Percentiles rank a stretch among this genome's conserved stretches.
These are phyloP conservation scores for Triglochin maritima DNA, from an alignment of 106 monocot genomes.

Conservation along the genomic window DNA sequence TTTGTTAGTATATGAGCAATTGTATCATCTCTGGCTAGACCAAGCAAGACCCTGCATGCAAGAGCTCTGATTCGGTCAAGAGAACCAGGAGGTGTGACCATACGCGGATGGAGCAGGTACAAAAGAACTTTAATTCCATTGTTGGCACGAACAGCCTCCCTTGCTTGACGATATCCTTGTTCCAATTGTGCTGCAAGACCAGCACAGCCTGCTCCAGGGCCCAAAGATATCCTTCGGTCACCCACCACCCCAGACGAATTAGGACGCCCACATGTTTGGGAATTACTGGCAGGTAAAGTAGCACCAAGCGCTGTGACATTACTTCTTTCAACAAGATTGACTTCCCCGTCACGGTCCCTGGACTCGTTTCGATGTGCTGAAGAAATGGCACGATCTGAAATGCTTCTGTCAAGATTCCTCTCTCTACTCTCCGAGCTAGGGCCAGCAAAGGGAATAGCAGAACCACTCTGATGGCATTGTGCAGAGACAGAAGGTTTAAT, in stretches of 20 bases:
- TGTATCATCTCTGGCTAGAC: slow-evolving; percentile 83
- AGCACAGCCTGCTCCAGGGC: slow-evolving; percentile 82
- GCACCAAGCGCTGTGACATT: slow-evolving; percentile 7
- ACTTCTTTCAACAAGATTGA: slow-evolving; percentile 23
- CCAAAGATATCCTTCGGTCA: slow-evolving; percentile 83
- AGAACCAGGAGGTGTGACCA: slow-evolving; percentile 70
- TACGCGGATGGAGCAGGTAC: slow-evolving; percentile 79
- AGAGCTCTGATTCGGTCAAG: slow-evolving; percentile 79
- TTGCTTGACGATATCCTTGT: slow-evolving; percentile 85
- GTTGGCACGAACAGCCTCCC: slow-evolving; percentile 86
- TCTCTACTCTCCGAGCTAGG: slow-evolving; percentile 40
- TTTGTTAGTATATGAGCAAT: slow-evolving; percentile 96
- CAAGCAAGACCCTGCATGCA: slow-evolving; percentile 92
- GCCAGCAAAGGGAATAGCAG: slow-evolving; percentile 23
- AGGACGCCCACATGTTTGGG: slow-evolving; percentile 13
- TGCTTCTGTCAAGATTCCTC: slow-evolving; percentile 36
- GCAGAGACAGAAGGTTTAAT: slow-evolving; percentile 42
- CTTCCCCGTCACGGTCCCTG: slow-evolving; percentile 41
- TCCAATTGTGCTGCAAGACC: slow-evolving; percentile 93
- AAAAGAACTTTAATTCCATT: slow-evolving; percentile 96
- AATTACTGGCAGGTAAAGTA: slow-evolving; percentile 11
- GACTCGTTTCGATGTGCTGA: slow-evolving; percentile 29
- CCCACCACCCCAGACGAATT: slow-evolving; percentile 62
- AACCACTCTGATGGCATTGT: slow-evolving; percentile 44
- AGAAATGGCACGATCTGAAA: slow-evolving; percentile 25